Conservation (phyloP, 2,329 filamentous ascomycete species). For the Fusarium devonianum region DNA sequence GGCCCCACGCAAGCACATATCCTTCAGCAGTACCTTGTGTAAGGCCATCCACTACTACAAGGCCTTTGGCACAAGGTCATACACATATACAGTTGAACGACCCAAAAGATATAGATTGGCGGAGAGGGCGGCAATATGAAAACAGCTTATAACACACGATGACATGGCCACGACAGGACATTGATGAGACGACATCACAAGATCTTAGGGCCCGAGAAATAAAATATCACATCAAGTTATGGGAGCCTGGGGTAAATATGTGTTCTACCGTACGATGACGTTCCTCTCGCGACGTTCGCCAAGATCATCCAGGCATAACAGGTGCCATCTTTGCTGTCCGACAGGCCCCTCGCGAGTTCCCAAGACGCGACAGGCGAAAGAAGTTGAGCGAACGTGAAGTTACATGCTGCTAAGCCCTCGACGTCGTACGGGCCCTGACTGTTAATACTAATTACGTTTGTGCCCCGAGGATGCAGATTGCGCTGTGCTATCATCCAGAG, state of each 20-base stretch:
- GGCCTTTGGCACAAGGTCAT: conserved; percentile 5
- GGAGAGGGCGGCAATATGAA: no score
- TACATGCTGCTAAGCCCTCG: conserved; percentile 11
- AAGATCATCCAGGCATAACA: neutral
- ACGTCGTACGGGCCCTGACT: conserved; percentile 14
- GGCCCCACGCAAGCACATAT: conserved; percentile 33
- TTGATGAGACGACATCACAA: conserved; percentile 7
- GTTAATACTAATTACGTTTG: conserved; percentile 8
- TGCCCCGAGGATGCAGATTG: neutral
- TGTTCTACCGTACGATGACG: conserved; percentile 2
- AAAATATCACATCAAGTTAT: conserved; percentile 10
- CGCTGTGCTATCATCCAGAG: neutral
- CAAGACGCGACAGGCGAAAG: no score
- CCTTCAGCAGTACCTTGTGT: no score
- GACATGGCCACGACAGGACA: no score
- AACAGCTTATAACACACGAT: no score
- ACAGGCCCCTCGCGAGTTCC: no score
- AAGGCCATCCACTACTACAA: no score
- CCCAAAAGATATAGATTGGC: conserved; percentile 1
- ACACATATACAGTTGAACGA: conserved; percentile 1
- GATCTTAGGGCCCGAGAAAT: conserved; percentile 1
- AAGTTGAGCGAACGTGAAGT: no score
- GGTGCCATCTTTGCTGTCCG: no score
- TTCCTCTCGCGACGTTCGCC: neutral
- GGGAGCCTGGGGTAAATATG: conserved; percentile 5